A percentile compares a stretch with the other conserved stretches of the same genome.
Evolutionary conservation across 495 filamentous ascomycete species (phyloP).

Genomic region (Talaromyces borbonicus): DNA sequence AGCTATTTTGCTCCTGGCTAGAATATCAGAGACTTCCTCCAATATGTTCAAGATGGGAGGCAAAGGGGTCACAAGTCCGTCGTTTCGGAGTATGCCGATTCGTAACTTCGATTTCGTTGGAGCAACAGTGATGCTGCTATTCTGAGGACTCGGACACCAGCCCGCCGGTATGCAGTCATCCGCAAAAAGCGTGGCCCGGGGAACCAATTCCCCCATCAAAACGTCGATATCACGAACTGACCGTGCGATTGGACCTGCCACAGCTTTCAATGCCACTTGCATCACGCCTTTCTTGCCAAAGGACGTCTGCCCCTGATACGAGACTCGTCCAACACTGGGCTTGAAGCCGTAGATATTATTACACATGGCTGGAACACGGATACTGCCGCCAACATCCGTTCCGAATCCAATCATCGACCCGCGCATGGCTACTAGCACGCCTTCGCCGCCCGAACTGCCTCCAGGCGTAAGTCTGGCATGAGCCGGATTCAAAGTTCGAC

Average conservation of each 20-base stretch:
- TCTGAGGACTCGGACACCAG: constrained; percentile 22
- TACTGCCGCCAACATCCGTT: constrained; percentile 59
- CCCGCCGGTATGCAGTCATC: constrained; percentile 40
- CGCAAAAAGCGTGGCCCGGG: constrained; percentile 35
- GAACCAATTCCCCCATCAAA: constrained; percentile 41
- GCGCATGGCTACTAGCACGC: constrained; percentile 47
- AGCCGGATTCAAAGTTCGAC: constrained; percentile 46
- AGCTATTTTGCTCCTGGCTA: constrained; percentile 24
- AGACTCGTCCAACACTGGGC: constrained; percentile 49
- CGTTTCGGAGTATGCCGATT: constrained; percentile 46
- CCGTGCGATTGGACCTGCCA: constrained; percentile 41
- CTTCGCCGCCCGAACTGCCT: constrained; percentile 59
- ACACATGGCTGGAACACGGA: constrained; percentile 55
- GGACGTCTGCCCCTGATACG: constrained; percentile 35
- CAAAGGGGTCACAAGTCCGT: constrained; percentile 48
- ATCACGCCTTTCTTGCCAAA: constrained; percentile 26
- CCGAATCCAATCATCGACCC: constrained; percentile 57
- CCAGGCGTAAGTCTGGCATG: constrained; percentile 47
- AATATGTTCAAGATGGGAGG: constrained; percentile 47
- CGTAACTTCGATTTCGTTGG: no score
- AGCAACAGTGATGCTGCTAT: no score
- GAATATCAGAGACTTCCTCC: constrained; percentile 35
- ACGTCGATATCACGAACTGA: constrained; percentile 35
- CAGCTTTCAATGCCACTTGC: constrained; percentile 32
- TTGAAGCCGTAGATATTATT: constrained; percentile 56